A percentile compares a stretch with the other conserved stretches of the same genome.
phyloP scores from a whole-genome alignment of 2,329 filamentous ascomycete genomes.

The Fusarium incarnatum region DNA sequence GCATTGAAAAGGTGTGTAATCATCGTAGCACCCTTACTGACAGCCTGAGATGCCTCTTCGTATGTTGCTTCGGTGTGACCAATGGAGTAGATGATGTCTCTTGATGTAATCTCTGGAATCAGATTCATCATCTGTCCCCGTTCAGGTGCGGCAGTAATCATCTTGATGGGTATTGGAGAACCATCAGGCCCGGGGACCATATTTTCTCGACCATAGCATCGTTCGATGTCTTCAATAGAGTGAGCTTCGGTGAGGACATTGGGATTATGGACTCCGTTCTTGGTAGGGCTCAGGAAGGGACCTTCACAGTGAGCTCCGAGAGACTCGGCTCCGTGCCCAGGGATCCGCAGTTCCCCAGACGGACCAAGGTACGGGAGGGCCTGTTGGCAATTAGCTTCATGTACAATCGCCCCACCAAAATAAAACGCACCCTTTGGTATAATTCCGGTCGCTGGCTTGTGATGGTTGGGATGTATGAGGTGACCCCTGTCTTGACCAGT shows the following conservation, averaged over 20 bases:
- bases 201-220: slow-evolving; percentile 79
- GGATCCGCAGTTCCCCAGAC: slow-evolving; percentile 68
- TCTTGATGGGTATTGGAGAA: slow-evolving; percentile 68
- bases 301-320: slow-evolving; percentile 93
- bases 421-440: slow-evolving; percentile 74
- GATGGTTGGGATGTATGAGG: slow-evolving; percentile 86
- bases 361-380: slow-evolving; percentile 82
- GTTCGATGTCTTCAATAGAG: slow-evolving; percentile 72
- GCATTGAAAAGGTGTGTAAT: slow-evolving; percentile 95
- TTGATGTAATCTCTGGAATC: slow-evolving; percentile 73
- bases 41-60: slow-evolving; percentile 78
- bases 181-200: slow-evolving; percentile 58
- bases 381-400: slow-evolving; percentile 51
- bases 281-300: slow-evolving; percentile 83
- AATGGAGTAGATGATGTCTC: slow-evolving; percentile 80
- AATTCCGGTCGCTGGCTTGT: slow-evolving; percentile 84
- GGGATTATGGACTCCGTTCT: slow-evolving; percentile 87
- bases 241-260: slow-evolving; percentile 75
- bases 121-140: slow-evolving; percentile 74
- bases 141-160: slow-evolving; percentile 90
- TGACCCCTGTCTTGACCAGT: slow-evolving; percentile 84
- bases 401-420: slow-evolving; percentile 30
- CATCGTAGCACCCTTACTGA: slow-evolving; percentile 84
- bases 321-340: slow-evolving; percentile 82
- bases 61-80: slow-evolving; percentile 91